These are phyloP conservation scores for Tetrapisispora taiwanensis DNA, from an alignment of 805 yeast genomes.

Conservation along the genomic window DNA sequence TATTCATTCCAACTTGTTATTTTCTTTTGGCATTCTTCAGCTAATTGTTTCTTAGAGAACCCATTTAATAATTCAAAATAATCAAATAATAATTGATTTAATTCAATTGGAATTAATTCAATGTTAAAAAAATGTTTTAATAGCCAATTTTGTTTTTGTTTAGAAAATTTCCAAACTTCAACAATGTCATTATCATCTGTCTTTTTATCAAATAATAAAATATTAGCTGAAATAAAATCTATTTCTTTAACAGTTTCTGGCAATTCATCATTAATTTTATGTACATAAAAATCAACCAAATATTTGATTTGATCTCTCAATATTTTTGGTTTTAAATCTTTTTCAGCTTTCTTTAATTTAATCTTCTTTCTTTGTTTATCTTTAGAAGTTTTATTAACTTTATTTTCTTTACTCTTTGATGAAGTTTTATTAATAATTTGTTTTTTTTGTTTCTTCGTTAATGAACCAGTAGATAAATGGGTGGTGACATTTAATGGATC, in stretches of 20 bases:
- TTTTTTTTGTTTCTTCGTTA: constrained; percentile 25
- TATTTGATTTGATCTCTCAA: constrained; percentile 29
- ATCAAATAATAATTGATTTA: constrained; percentile 19
- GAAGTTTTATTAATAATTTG: constrained; percentile 19
- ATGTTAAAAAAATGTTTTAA: constrained; percentile 23
- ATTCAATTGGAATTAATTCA: constrained; percentile 22
- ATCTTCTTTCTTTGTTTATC: constrained; percentile 5
- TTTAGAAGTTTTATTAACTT: constrained; percentile 13
- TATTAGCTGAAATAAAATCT: constrained; percentile 16
- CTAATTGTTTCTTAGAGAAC: constrained; percentile 14
- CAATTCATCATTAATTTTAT: constrained; percentile 16
- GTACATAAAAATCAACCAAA: constrained; percentile 25
- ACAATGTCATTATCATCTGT: constrained; percentile 11
- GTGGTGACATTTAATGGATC: constrained; percentile 30
- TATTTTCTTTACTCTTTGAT: constrained; percentile 9
- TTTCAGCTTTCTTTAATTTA: constrained; percentile 6
- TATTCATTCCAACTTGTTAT: constrained; percentile 22
- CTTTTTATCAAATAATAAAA: neutral
- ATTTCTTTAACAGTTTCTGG: constrained; percentile 16
- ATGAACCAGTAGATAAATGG: constrained; percentile 27
- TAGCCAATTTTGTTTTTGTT: constrained; percentile 30
- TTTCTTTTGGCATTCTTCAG: constrained; percentile 13
- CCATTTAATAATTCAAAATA: constrained; percentile 25
- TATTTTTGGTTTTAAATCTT: constrained; percentile 17
- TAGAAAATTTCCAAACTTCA: constrained; percentile 30